Evolutionary conservation across 148 eudicot species (phyloP), one percentile per base, ranked within the genome.

Genomic region (Chenopodium formosanum): DNA sequence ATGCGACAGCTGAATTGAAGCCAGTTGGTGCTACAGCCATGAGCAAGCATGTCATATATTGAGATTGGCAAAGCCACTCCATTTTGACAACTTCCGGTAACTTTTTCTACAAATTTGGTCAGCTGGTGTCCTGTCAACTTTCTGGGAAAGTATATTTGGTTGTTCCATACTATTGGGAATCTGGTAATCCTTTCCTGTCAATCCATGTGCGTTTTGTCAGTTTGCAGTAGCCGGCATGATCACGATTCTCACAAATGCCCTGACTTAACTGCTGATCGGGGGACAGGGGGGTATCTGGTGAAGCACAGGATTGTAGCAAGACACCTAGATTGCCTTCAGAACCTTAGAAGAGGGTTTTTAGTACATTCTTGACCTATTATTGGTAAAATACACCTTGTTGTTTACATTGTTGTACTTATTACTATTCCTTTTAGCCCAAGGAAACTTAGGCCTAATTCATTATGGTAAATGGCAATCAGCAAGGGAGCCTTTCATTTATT

Each of bases 11-110:
- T 50, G 58, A 37, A 76, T 16, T 60, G 63, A 64, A 58, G 31
- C 46, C 29, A 32, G n/a, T 69, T 60, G 53, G 14, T 44, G 19
- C n/a, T 75, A 9, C 73, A 29, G 31, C 69, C 63, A 58, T 60
- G 53, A 20, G 31, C 70, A 50, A 76, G 73, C 67, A 76, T 65
- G 12, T 14, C 80, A 69, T 63, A n/a, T 47, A 76, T 48, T 63
- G 72, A 62, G 69, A 65, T 22, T 75, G 72, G 70, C 60, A 74
- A 79, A 75, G 52, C 62, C 78, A 76, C 10, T 29, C 22, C 65
- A 23, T 81, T 50, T 34, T n/a, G 58, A 48, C 70, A 56, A 50
- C 80, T 72, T 75, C 31, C 29, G 75, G 75, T 29, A n/a, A 37
- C 37, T 6, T 37, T 74, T 14, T 50, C 52, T 53, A 71, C 27